A percentile compares a stretch with the other conserved stretches of the same genome.
phyloP scores from a whole-genome alignment of 1,139 yeast species.

The Sugiyamaella paludigena region DNA sequence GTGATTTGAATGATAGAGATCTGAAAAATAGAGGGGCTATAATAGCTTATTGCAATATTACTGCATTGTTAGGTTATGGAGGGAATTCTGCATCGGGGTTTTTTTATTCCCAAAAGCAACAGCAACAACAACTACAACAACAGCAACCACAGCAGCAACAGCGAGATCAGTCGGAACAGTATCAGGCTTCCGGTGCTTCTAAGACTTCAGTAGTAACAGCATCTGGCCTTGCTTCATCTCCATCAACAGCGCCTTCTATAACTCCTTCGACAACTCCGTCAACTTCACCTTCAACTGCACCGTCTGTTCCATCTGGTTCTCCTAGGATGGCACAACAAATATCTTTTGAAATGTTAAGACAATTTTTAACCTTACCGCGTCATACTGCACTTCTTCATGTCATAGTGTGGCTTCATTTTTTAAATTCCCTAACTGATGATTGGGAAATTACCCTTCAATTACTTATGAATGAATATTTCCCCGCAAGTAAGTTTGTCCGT shows the following conservation, averaged over 20 bases:
- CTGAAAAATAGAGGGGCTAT: slow-evolving; percentile 26
- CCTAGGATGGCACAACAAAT: slow-evolving; percentile 14
- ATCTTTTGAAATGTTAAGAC: slow-evolving; percentile 18
- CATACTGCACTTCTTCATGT: slow-evolving; percentile 25
- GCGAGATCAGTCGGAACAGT: no score
- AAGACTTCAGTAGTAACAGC: background rate
- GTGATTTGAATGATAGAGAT: slow-evolving; percentile 15
- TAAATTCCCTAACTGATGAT: slow-evolving; percentile 23
- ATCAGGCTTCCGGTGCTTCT: no score
- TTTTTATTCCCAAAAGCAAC: background rate
- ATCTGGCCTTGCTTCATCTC: background rate
- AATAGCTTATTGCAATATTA: slow-evolving; percentile 31
- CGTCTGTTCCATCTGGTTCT: slow-evolving; percentile 1
- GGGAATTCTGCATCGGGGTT: slow-evolving; percentile 12
- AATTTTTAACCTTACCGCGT: slow-evolving; percentile 14
- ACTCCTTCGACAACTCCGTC: background rate
- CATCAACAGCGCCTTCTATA: background rate
- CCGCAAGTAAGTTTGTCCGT: slow-evolving; percentile 18
- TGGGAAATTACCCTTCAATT: slow-evolving; percentile 14
- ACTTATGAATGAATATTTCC: slow-evolving; percentile 19
- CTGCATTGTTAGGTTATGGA: slow-evolving; percentile 31
- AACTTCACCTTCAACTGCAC: background rate
- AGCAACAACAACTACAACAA: background rate
- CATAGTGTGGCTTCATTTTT: slow-evolving; percentile 29
- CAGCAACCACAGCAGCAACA: background rate